A percentile compares a stretch with the other conserved stretches of the same genome.
Evolutionary conservation across 768 basidiomycete genomes (phyloP).

Genomic region (Boletus edulis): DNA sequence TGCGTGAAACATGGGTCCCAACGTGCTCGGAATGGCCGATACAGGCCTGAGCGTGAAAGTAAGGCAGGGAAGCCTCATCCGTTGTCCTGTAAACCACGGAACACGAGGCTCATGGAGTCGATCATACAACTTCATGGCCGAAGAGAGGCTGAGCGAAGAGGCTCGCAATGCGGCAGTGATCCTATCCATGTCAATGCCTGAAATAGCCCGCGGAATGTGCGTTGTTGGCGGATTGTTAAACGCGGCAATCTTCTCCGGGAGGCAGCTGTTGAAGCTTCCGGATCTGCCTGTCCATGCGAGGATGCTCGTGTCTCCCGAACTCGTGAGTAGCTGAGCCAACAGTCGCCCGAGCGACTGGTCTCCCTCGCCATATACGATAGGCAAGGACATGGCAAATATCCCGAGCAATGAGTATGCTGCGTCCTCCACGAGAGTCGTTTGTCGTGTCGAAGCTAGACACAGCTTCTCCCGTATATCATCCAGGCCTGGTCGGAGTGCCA

Average conservation of each 20-base stretch:
- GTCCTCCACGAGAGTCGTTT: slow-evolving; percentile 9
- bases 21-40: not conserved
- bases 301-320: slow-evolving; percentile 4
- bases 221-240: not conserved
- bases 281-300: slow-evolving; percentile 9
- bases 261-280: slow-evolving; percentile 11
- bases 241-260: not conserved
- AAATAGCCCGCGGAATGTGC: not conserved
- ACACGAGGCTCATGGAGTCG: not conserved
- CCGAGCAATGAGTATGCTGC: slow-evolving; percentile 11
- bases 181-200: not conserved
- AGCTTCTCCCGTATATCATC: slow-evolving; percentile 11
- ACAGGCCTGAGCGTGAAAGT: slow-evolving; percentile 1
- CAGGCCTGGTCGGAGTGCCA: slow-evolving; percentile 4
- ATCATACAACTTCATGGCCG: slow-evolving; percentile 1
- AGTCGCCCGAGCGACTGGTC: slow-evolving; percentile 7
- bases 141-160: not conserved
- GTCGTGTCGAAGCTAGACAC: slow-evolving; percentile 6
- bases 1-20: not conserved
- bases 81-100: not conserved
- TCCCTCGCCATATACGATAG: slow-evolving; percentile 11
- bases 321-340: slow-evolving; percentile 1
- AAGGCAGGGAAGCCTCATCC: slow-evolving; percentile 11
- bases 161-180: not conserved
- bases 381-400: slow-evolving; percentile 4